Conservation (phyloP, 1,284 basidiomycete genomes). For the Ganoderma boninense region DNA sequence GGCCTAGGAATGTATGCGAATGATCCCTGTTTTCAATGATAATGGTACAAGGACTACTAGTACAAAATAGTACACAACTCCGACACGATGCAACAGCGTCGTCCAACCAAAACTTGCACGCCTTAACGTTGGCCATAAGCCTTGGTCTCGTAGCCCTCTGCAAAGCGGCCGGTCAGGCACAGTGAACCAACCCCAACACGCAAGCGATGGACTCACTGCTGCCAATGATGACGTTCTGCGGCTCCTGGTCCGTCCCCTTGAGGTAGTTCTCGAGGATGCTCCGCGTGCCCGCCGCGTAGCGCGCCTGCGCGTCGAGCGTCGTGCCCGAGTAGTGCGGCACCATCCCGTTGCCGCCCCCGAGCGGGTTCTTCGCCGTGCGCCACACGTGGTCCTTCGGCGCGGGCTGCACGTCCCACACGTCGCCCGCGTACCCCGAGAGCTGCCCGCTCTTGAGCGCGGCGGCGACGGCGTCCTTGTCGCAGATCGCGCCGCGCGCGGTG, state of each 20-base stretch:
- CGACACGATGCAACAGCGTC: not conserved
- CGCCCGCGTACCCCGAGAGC: conserved; percentile 74
- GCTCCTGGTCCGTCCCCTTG: conserved; percentile 70
- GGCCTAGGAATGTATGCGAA: not conserved
- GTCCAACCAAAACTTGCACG: not conserved
- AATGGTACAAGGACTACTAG: conserved; percentile 12
- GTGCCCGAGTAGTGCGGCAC: conserved; percentile 91
- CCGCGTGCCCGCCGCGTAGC: conserved; percentile 86
- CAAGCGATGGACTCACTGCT: conserved; percentile 48
- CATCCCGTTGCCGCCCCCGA: conserved; percentile 86
- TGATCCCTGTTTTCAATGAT: not conserved
- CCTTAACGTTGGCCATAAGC: conserved; percentile 50
- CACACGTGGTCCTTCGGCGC: conserved; percentile 88
- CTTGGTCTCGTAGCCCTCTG: conserved; percentile 67
- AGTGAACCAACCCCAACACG: conserved; percentile 31
- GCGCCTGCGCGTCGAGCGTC: conserved; percentile 90
- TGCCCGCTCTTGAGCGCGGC: conserved; percentile 84
- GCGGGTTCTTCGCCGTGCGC: conserved; percentile 84
- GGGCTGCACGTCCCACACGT: conserved; percentile 85
- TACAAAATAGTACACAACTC: conserved; percentile 21
- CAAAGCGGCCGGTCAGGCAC: conserved; percentile 15
- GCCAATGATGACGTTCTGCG: conserved; percentile 85
- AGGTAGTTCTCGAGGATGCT: conserved; percentile 87
- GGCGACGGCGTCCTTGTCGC: conserved; percentile 84
- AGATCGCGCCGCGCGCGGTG: conserved; percentile 95